Conservation (phyloP, 352 stramenopile species). For the Phytopythium boreale region DNA sequence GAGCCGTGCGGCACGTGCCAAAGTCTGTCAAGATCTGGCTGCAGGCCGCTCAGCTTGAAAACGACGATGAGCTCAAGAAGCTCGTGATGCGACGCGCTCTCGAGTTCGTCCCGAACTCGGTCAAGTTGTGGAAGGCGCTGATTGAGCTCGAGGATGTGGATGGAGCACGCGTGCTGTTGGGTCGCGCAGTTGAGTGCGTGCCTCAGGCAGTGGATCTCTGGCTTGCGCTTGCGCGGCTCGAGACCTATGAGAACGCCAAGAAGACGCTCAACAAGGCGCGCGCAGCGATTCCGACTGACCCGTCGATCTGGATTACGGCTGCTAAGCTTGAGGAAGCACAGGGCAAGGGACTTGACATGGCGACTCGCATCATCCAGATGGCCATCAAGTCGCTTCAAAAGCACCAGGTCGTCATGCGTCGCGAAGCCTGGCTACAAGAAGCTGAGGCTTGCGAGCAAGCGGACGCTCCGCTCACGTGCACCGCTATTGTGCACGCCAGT, state of each 20-base stretch:
- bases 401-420: constrained; percentile 91
- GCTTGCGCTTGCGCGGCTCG: constrained; percentile 96
- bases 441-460: constrained; percentile 92
- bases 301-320: constrained; percentile 98
- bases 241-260: constrained; percentile 98
- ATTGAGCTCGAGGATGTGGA: constrained; percentile 98
- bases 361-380: constrained; percentile 83
- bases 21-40: constrained; percentile 96
- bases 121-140: constrained; percentile 98
- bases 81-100: constrained; percentile 88
- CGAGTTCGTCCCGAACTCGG: constrained; percentile 96
- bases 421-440: constrained; percentile 96
- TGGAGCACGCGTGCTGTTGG: constrained; percentile 94
- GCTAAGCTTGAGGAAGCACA: constrained; percentile 99
- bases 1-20: constrained; percentile 92
- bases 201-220: constrained; percentile 97
- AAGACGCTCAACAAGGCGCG: constrained; percentile 96
- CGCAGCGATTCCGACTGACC: constrained; percentile 94
- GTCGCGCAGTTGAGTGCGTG: constrained; percentile 97
- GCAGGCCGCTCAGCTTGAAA: constrained; percentile 94
- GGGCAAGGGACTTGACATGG: constrained; percentile 80
- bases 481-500: constrained; percentile 92
- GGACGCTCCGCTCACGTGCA: constrained; percentile 91
- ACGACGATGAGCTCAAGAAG: constrained; percentile 85
- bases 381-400: constrained; percentile 88